Conservation (phyloP, 768 basidiomycete species). For the Wakefieldia striispora region DNA sequence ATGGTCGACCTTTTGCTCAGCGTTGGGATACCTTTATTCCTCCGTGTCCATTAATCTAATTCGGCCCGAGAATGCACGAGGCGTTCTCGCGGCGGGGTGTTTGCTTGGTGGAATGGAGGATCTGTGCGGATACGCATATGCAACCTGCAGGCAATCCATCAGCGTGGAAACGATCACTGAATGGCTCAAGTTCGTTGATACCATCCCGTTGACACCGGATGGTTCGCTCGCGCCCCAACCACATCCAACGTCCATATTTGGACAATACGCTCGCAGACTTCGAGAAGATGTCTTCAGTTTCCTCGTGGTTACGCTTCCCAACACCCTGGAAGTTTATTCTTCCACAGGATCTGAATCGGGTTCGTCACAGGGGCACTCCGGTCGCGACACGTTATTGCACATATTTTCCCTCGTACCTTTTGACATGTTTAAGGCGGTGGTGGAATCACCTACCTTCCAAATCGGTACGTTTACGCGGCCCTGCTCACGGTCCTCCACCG, state of each 20-base stretch:
- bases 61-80: conserved; percentile 76
- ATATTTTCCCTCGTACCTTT: conserved; percentile 82
- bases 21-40: conserved; percentile 80
- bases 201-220: conserved; percentile 47
- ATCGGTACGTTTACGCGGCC: conserved; percentile 52
- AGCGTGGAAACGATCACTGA: conserved; percentile 67
- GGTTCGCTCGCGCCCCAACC: conserved; percentile 45
- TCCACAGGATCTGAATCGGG: conserved; percentile 38
- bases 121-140: conserved; percentile 75
- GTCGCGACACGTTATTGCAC: conserved; percentile 69
- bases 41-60: conserved; percentile 66
- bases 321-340: conserved; percentile 53
- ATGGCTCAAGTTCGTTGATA: conserved; percentile 78
- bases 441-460: conserved; percentile 76
- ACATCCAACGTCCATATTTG: conserved; percentile 60
- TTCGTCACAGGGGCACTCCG: conserved; percentile 35
- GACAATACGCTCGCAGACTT: conserved; percentile 71
- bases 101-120: conserved; percentile 88
- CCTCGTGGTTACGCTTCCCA: conserved; percentile 72
- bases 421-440: conserved; percentile 80
- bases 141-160: conserved; percentile 73
- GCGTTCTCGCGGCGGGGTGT: conserved; percentile 81
- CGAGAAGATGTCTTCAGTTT: conserved; percentile 78
- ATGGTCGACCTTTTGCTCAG: conserved; percentile 36
- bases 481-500: conserved; percentile 6